Conservation (phyloP, 805 yeast species). For the Diddensiella transvaalensis region DNA sequence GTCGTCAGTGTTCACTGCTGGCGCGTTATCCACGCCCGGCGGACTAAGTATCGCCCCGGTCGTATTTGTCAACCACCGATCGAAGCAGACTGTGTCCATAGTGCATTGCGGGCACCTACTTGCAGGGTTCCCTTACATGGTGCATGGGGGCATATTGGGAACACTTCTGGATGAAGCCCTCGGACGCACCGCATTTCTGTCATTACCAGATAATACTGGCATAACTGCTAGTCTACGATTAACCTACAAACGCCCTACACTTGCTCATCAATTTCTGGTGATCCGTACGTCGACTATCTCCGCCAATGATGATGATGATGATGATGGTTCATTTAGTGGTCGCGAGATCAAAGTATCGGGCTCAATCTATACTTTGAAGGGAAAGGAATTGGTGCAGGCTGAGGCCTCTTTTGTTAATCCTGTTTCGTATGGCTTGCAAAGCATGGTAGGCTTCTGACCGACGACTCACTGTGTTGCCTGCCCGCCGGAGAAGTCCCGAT, state of each 20-base stretch:
- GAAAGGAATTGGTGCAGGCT: conserved; percentile 48
- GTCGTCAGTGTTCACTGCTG: conserved; percentile 42
- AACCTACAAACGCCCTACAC: conserved; percentile 65
- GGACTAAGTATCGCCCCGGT: conserved; percentile 74
- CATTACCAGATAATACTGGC: conserved; percentile 14
- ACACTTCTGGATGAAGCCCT: conserved; percentile 74
- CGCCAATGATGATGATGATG: conserved; percentile 15
- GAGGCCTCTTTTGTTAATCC: conserved; percentile 14
- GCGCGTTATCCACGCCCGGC: conserved; percentile 68
- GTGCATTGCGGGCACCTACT: conserved; percentile 73
- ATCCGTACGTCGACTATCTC: conserved; percentile 47
- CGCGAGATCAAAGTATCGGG: conserved; percentile 32
- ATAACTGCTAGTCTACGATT: conserved; percentile 31
- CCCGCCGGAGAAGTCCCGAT: too few relatives aligned
- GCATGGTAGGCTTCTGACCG: background rate
- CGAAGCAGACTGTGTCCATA: conserved; percentile 59
- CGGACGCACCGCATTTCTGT: conserved; percentile 23
- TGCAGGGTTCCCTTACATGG: conserved; percentile 82
- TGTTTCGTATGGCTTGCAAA: conserved; percentile 1
- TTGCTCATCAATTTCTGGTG: conserved; percentile 73
- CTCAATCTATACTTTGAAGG: conserved; percentile 49
- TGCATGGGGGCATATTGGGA: conserved; percentile 87
- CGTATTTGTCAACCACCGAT: conserved; percentile 54
- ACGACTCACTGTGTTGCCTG: too few relatives aligned
- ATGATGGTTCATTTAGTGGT: too few relatives aligned